phyloP scores from a whole-genome alignment of 208 protist genomes.

The Wallacemonas sp. region DNA sequence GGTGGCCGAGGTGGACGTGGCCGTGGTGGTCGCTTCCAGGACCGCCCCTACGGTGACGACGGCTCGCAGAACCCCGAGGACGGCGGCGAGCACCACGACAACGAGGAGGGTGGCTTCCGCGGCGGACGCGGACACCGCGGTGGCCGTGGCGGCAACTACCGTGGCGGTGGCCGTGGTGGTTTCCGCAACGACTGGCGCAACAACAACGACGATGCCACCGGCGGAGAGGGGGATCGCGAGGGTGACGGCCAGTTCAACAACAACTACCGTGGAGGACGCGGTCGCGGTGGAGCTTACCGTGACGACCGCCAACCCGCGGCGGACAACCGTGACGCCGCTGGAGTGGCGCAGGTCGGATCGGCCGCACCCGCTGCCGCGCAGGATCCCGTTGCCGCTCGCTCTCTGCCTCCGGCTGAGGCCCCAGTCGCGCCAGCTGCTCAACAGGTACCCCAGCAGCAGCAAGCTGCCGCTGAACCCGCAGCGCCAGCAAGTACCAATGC shows the following conservation, averaged over 20 bases:
- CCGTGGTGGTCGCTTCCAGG: background rate
- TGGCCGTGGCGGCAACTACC: slow-evolving; percentile 17
- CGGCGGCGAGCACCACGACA: slow-evolving; percentile 8
- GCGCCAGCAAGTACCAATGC: slow-evolving; percentile 8
- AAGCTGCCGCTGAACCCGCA: background rate
- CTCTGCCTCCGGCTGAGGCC: background rate
- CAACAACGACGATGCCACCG: slow-evolving; percentile 19
- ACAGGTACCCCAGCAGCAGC: background rate
- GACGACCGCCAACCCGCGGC: background rate
- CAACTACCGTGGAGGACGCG: slow-evolving; percentile 11
- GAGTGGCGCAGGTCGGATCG: background rate
- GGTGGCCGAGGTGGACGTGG: background rate
- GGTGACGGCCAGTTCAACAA: background rate
- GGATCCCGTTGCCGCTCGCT: background rate
- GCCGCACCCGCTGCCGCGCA: background rate
- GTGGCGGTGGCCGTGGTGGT: slow-evolving; percentile 22
- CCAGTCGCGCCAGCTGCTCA: background rate
- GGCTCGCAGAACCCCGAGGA: slow-evolving; percentile 2
- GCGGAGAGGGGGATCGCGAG: slow-evolving; percentile 13
- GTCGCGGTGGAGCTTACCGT: slow-evolving; percentile 14
- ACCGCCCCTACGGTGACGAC: background rate
- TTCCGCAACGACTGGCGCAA: slow-evolving; percentile 19
- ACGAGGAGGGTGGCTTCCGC: slow-evolving; percentile 16
- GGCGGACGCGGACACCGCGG: slow-evolving; percentile 20
- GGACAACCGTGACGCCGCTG: background rate